phyloP scores from a whole-genome alignment of 306 rosid species.

The Argentina anserina region DNA sequence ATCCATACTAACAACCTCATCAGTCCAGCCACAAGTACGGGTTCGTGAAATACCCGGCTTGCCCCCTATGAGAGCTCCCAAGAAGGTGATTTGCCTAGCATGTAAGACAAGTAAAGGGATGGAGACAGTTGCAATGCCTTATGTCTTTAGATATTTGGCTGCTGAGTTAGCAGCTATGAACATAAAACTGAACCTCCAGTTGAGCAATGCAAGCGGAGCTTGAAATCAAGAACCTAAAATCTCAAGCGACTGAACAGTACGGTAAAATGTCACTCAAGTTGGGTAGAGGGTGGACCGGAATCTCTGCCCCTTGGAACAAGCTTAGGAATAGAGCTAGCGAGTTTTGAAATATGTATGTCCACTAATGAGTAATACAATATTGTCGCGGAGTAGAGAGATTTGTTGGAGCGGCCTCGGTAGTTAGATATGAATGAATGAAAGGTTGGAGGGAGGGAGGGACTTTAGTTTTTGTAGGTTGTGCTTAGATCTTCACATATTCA shows the following conservation, averaged over 20 bases:
- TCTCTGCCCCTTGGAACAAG: not conserved
- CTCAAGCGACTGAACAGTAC: not conserved
- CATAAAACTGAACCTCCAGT: conserved; percentile 74
- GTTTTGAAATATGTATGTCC: not conserved
- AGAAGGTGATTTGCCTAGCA: conserved; percentile 59
- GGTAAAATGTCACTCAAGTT: not conserved
- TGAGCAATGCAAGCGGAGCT: conserved; percentile 35
- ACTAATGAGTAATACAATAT: not conserved
- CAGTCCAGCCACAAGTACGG: conserved; percentile 47
- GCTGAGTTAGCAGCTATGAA: conserved; percentile 97
- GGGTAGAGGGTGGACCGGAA: not conserved
- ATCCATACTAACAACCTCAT: conserved; percentile 63
- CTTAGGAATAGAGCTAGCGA: not conserved
- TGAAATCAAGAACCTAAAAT: conserved; percentile 13
- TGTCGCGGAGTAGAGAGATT: not conserved
- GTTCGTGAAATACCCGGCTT: conserved; percentile 51
- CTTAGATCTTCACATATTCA: not conserved
- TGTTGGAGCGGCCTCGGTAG: not conserved
- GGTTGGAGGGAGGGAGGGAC: not conserved
- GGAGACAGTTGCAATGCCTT: conserved; percentile 96
- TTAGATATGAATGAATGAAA: not conserved
- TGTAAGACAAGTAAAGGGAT: conserved; percentile 81
- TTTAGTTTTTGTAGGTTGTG: not conserved
- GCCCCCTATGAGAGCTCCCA: conserved; percentile 57
- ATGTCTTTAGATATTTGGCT: conserved; percentile 77